Percentiles rank a stretch among this genome's conserved stretches.
phyloP scores from a whole-genome alignment of 2,329 filamentous ascomycete genomes.

The Fusarium redolens region DNA sequence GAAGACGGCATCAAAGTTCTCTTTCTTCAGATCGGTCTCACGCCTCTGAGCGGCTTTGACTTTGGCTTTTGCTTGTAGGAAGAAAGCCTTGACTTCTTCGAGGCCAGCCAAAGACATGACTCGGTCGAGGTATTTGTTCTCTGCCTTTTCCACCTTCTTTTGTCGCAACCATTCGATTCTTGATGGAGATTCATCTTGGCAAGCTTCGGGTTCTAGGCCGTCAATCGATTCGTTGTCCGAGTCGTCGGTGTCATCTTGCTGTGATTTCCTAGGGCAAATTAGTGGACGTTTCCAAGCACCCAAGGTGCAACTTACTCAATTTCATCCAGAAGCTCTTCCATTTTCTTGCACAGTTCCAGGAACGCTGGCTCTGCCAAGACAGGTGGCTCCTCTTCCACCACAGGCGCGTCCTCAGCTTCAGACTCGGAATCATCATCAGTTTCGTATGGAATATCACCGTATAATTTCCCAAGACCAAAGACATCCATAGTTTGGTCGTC shows the following conservation, averaged over 20 bases:
- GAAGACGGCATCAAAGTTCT: constrained; percentile 48
- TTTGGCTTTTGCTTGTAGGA: constrained; percentile 55
- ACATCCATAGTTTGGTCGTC: constrained; percentile 29
- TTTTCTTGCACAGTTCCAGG: constrained; percentile 41
- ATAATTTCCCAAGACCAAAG: constrained; percentile 40
- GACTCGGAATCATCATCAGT: constrained; percentile 37
- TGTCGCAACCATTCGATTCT: constrained; percentile 50
- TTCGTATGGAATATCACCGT: constrained; percentile 38
- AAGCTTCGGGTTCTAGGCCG: constrained; percentile 45
- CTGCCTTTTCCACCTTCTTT: constrained; percentile 59
- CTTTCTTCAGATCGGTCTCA: constrained; percentile 61
- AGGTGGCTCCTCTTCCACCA: constrained; percentile 34
- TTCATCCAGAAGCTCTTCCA: constrained; percentile 47
- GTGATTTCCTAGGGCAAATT: constrained; percentile 29
- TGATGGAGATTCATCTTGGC: constrained; percentile 56
- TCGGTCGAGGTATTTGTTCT: constrained; percentile 66
- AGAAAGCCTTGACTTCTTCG: constrained; percentile 69
- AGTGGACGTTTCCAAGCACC: not conserved
- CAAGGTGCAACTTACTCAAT: constrained; percentile 42
- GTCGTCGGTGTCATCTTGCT: constrained; percentile 31
- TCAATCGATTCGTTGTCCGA: constrained; percentile 46
- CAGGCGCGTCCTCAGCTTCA: constrained; percentile 33
- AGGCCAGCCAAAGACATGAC: constrained; percentile 73
- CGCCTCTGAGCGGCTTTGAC: constrained; percentile 65
- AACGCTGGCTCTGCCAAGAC: constrained; percentile 44